Evolutionary conservation across 2,329 filamentous ascomycete genomes (phyloP).

Genomic region (Ascochyta rabiei): DNA sequence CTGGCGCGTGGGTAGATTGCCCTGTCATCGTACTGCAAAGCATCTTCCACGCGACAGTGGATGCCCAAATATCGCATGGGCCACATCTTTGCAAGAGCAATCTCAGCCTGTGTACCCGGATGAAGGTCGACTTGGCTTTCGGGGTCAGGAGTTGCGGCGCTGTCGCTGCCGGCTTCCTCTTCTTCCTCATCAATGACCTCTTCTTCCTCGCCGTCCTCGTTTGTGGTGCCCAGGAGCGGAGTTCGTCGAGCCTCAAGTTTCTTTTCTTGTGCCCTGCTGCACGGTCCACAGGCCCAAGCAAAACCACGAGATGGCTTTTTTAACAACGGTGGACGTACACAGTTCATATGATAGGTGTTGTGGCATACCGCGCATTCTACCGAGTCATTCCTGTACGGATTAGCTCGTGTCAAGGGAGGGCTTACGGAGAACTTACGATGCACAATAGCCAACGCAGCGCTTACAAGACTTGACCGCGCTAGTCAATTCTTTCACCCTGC

Average conservation of each 20-base stretch:
- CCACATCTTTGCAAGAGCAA: slow-evolving; percentile 93
- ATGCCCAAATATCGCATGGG: slow-evolving; percentile 94
- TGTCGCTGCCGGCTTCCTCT: slow-evolving; percentile 66
- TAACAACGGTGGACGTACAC: slow-evolving; percentile 85
- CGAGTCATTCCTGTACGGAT: slow-evolving; percentile 74
- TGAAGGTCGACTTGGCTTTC: slow-evolving; percentile 64
- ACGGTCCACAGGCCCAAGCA: slow-evolving; percentile 96
- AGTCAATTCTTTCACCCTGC: slow-evolving; percentile 91
- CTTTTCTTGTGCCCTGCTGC: slow-evolving; percentile 92
- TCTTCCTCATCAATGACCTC: slow-evolving; percentile 74
- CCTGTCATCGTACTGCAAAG: slow-evolving; percentile 93
- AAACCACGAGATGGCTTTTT: slow-evolving; percentile 98
- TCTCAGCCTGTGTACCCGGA: slow-evolving; percentile 79
- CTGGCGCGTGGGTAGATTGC: slow-evolving; percentile 92
- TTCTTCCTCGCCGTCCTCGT: slow-evolving; percentile 68
- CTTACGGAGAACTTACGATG: slow-evolving; percentile 68
- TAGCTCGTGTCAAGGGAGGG: slow-evolving; percentile 14
- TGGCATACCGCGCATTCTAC: slow-evolving; percentile 96
- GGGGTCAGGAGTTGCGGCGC: slow-evolving; percentile 56
- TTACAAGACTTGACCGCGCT: slow-evolving; percentile 97
- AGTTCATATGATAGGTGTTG: slow-evolving; percentile 98
- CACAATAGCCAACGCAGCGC: slow-evolving; percentile 87
- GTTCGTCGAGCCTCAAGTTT: slow-evolving; percentile 90
- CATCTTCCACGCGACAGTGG: slow-evolving; percentile 94
- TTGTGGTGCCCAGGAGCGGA: slow-evolving; percentile 65